Evolutionary conservation across 306 rosid species (phyloP).

Genomic region (Rosa persica): DNA sequence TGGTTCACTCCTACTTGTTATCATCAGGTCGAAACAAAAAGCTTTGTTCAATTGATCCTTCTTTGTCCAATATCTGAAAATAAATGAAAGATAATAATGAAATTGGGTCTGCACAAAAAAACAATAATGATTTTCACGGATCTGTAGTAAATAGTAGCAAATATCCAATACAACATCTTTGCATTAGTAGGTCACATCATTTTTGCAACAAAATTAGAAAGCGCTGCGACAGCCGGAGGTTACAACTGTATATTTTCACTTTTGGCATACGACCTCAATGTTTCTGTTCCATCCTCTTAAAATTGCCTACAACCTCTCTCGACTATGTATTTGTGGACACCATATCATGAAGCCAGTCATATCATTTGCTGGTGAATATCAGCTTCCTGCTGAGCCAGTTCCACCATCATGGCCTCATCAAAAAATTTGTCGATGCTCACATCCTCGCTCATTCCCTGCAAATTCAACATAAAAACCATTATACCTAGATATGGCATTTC

Average conservation of each 20-base stretch:
- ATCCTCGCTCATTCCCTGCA: conserved; percentile 98
- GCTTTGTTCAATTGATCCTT: neutral
- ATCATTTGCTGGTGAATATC: conserved; percentile 97
- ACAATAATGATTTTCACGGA: neutral
- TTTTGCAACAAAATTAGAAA: neutral
- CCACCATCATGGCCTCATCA: conserved; percentile 99
- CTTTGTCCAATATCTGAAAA: too few relatives aligned
- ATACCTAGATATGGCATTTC: neutral
- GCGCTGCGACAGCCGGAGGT: neutral
- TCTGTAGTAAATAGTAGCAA: neutral
- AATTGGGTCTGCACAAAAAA: neutral
- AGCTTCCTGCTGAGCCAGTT: conserved; percentile 96
- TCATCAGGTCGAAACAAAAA: neutral
- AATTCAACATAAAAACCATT: conserved; percentile 10
- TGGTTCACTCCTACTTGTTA: neutral
- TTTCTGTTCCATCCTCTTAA: neutral
- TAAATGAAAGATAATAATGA: neutral
- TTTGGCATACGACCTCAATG: neutral
- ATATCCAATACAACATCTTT: neutral
- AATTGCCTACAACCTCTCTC: neutral
- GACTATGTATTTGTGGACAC: neutral
- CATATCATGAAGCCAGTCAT: conserved; percentile 28
- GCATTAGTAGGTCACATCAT: neutral
- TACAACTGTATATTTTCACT: neutral
- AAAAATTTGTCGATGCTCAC: conserved; percentile 88